Evolutionary conservation across 2,329 filamentous ascomycete species (phyloP).

Genomic region (Bipolaris cookei): DNA sequence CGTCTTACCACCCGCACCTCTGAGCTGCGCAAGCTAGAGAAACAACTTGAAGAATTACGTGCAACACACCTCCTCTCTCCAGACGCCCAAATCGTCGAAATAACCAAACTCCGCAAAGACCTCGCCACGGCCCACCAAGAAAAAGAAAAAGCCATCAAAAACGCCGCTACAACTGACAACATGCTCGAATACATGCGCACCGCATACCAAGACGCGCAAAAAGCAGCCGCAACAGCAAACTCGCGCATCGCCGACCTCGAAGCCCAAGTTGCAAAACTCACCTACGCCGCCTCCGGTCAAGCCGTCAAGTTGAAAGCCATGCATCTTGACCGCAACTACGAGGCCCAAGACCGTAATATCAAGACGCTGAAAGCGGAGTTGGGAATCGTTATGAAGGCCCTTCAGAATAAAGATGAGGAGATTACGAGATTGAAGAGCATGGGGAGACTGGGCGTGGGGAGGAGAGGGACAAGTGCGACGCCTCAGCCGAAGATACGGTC

Average conservation of each 20-base stretch:
- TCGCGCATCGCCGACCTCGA: conserved; percentile 22
- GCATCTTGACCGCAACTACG: conserved; percentile 22
- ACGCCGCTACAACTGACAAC: conserved; percentile 38
- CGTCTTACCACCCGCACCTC: conserved; percentile 23
- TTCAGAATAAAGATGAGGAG: conserved; percentile 36
- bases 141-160: conserved; percentile 39
- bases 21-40: conserved; percentile 20
- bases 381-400: conserved; percentile 19
- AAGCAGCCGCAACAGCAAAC: conserved; percentile 16
- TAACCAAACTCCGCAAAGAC: conserved; percentile 32
- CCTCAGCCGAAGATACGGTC: conserved; percentile 36
- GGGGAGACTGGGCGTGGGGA: conserved; percentile 35
- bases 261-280: conserved; percentile 20
- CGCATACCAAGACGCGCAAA: conserved; percentile 56
- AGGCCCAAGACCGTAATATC: conserved; percentile 15
- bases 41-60: conserved; percentile 30
- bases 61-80: conserved; percentile 25
- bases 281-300: conserved; percentile 27
- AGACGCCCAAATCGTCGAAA: conserved; percentile 32
- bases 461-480: conserved; percentile 38
- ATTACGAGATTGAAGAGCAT: conserved; percentile 24
- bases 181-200: conserved; percentile 64
- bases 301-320: conserved; percentile 25
- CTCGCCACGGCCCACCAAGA: conserved; percentile 27
- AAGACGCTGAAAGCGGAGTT: conserved; percentile 17